These are phyloP conservation scores for Stachybotrys elegans DNA, from an alignment of 2,329 filamentous ascomycete genomes.

Conservation along the genomic window DNA sequence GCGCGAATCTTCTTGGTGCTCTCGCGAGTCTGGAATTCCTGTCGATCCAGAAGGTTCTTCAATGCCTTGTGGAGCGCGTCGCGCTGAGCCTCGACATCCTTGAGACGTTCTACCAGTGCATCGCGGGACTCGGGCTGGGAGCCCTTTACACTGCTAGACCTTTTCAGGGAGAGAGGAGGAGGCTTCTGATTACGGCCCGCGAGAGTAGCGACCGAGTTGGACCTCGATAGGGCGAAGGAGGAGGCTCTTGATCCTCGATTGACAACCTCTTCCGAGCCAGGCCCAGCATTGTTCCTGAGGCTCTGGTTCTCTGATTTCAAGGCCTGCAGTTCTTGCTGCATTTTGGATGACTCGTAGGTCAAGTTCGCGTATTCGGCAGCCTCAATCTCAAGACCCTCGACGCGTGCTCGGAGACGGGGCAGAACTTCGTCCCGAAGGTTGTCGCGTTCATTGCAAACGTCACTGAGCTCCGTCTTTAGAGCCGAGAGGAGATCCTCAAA, in stretches of 20 bases:
- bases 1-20: constrained; percentile 74
- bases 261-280: constrained; percentile 15
- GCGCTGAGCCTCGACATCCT: constrained; percentile 89
- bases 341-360: constrained; percentile 73
- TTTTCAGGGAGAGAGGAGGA: constrained; percentile 40
- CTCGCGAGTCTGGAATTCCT: constrained; percentile 78
- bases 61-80: constrained; percentile 87
- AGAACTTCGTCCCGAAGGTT: constrained; percentile 86
- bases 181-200: constrained; percentile 35
- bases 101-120: constrained; percentile 70
- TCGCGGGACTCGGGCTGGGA: constrained; percentile 55
- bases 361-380: constrained; percentile 67
- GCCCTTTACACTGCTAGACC: constrained; percentile 56
- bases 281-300: constrained; percentile 38
- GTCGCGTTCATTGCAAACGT: constrained; percentile 81
- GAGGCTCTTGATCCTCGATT: constrained; percentile 22
- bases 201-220: constrained; percentile 61
- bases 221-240: constrained; percentile 52
- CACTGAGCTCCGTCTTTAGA: constrained; percentile 76
- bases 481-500: constrained; percentile 88
- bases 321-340: constrained; percentile 78
- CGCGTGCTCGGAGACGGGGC: constrained; percentile 68
- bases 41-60: constrained; percentile 77
- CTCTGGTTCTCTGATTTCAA: constrained; percentile 64
- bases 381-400: constrained; percentile 74